Conservation (phyloP, 2,329 filamentous ascomycete genomes). For the Talaromyces sp. region DNA sequence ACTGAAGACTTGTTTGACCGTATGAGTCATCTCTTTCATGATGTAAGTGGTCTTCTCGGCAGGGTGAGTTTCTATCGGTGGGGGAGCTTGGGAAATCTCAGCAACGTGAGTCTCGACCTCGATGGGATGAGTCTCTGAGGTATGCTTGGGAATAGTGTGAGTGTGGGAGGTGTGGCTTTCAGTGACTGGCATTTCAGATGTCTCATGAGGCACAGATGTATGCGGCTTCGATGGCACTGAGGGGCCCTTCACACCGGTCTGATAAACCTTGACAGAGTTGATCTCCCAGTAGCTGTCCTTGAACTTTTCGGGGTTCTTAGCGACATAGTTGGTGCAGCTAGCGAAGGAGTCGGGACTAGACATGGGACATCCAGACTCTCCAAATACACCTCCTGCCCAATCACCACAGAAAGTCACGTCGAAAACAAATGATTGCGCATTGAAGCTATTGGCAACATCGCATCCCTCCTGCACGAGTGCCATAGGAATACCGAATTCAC, state of each 20-base stretch:
- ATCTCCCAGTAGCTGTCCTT: constrained; percentile 77
- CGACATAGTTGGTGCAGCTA: constrained; percentile 71
- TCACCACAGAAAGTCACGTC: constrained; percentile 60
- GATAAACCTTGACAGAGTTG: constrained; percentile 70
- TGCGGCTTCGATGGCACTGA: constrained; percentile 4
- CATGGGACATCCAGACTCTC: constrained; percentile 60
- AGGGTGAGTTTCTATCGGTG: neutral
- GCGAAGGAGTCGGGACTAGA: constrained; percentile 61
- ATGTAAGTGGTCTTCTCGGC: neutral
- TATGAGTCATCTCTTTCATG: neutral
- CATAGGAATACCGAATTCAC: constrained; percentile 50
- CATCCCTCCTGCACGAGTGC: constrained; percentile 48
- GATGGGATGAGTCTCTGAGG: neutral
- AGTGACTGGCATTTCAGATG: neutral
- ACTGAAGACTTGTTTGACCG: neutral
- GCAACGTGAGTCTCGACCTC: neutral
- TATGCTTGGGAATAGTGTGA: neutral
- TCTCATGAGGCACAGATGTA: neutral
- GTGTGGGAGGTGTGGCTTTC: constrained; percentile 1
- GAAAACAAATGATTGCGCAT: constrained; percentile 48
- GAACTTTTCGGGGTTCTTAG: constrained; percentile 69
- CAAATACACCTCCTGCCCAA: constrained; percentile 55
- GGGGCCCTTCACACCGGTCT: constrained; percentile 23
- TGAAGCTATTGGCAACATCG: constrained; percentile 45
- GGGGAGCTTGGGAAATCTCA: neutral